Percentiles rank a stretch among this genome's conserved stretches.
Conservation (phyloP, 441 rosid species). For the Adansonia grandidieri region DNA sequence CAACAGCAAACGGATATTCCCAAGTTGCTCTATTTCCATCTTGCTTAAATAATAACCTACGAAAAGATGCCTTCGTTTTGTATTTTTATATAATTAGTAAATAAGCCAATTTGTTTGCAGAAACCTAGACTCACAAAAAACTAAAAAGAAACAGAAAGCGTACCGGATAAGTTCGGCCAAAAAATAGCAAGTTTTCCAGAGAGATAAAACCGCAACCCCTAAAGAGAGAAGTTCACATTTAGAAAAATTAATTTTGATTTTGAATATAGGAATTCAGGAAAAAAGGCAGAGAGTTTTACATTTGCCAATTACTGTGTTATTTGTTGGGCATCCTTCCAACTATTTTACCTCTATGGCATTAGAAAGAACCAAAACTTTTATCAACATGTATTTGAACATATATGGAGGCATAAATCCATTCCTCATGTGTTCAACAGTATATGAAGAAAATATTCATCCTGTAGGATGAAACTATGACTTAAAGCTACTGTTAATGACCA, state of each 20-base stretch:
- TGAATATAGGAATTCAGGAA: not conserved
- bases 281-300: not conserved
- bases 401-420: no score
- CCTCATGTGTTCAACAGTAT: no score
- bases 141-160: constrained; percentile 22
- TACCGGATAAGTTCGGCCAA: constrained; percentile 89
- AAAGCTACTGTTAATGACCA: no score
- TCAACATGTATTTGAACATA: no score
- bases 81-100: constrained; percentile 49
- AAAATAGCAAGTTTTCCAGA: constrained; percentile 86
- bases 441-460: no score
- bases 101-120: constrained; percentile 23
- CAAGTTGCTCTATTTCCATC: constrained; percentile 78
- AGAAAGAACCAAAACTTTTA: no score
- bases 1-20: constrained; percentile 98
- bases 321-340: not conserved
- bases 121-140: not conserved
- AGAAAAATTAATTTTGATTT: constrained; percentile 2
- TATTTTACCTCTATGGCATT: no score
- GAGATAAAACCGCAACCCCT: constrained; percentile 95
- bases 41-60: constrained; percentile 85
- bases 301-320: not conserved
- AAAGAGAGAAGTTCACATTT: constrained; percentile 17
- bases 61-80: constrained; percentile 84
- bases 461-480: no score